Evolutionary conservation across 495 filamentous ascomycete species (phyloP), one percentile per base, ranked within the genome.

Genomic region (Delitschia confertaspora): DNA sequence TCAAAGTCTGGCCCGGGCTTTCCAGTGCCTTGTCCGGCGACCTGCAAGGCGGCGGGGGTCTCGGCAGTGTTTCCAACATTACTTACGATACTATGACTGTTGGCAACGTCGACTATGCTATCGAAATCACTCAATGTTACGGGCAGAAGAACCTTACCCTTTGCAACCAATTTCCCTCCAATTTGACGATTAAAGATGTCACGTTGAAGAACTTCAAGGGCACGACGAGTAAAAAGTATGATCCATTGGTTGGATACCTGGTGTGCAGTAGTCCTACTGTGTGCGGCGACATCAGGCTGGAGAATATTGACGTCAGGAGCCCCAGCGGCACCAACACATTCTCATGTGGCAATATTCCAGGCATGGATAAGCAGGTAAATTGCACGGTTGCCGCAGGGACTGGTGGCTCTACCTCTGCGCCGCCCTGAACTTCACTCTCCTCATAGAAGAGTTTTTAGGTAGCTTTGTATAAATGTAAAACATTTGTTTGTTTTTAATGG

Each of bases 1-100:
- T 83, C 63, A 83, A 84, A 63, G 76, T 79, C 51, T 82, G 78
- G 78, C 76, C 78, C 1, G 75, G 75, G 14, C 31, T 57, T 64
- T 14, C 55, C 67, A 11, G 67, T 67, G 13, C 69, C 59, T 38
- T 53, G 36, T 53, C 49, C 4, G 69, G 66, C 16, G 74, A 78
- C 42, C 67, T 80, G 1, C 74, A 79, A 57, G 76, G 75, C 19
- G 76, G 76, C 16, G 77, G 76, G 9, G 77, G 77, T 13, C 60
- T 56, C 1, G 77, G 77, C 25, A 56, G 54, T 25, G 74, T 78
- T 24, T 64, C 63, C 45, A 64, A 68, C 53, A 66, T 79, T 47
- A 76, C 72, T 16, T 80, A 75, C 51, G 66, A 76, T 45, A 66
- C 61, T 10, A 70, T 77, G 61, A 55, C 60, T 33, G 67, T 76